Conservation (phyloP, 139 green algal genomes). For the Yamagishiella unicocca region DNA sequence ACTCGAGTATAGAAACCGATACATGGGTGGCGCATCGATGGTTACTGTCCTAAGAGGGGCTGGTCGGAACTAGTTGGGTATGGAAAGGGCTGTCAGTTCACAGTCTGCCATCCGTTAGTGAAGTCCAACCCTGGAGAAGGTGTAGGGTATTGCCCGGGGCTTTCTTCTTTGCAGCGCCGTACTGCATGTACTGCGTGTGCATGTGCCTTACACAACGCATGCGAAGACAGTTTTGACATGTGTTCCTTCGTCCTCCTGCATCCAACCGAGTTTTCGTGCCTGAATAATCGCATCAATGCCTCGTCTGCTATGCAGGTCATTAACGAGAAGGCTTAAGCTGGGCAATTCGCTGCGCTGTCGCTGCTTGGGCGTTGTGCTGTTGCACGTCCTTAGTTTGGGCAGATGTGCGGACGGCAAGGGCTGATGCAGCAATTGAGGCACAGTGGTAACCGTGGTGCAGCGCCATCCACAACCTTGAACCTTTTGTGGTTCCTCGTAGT, state of each 20-base stretch:
- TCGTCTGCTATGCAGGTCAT: slow-evolving; percentile 21
- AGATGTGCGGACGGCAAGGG: no score
- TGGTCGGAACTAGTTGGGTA: not conserved
- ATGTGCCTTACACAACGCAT: no score
- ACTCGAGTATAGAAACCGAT: not conserved
- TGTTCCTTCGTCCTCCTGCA: not conserved
- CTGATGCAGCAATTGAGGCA: not conserved
- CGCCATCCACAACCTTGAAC: not conserved
- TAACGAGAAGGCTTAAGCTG: slow-evolving; percentile 14
- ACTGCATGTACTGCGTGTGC: not conserved
- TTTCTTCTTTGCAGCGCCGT: not conserved
- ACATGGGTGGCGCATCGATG: not conserved
- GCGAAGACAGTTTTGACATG: not conserved
- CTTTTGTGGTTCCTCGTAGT: not conserved
- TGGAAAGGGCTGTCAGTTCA: not conserved
- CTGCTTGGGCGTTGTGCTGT: not conserved
- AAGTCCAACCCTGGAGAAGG: not conserved
- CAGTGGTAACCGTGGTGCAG: slow-evolving; percentile 27
- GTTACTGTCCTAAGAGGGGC: not conserved
- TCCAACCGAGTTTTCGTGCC: no score
- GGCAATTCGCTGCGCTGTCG: not conserved
- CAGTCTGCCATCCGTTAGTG: not conserved
- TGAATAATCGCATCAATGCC: no score
- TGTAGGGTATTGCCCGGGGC: not conserved
- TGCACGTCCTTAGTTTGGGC: no score